Evolutionary conservation across 31 red algal genomes (phyloP), one percentile per base, ranked within the genome.

Genomic region (Porphyra umbilicalis): DNA sequence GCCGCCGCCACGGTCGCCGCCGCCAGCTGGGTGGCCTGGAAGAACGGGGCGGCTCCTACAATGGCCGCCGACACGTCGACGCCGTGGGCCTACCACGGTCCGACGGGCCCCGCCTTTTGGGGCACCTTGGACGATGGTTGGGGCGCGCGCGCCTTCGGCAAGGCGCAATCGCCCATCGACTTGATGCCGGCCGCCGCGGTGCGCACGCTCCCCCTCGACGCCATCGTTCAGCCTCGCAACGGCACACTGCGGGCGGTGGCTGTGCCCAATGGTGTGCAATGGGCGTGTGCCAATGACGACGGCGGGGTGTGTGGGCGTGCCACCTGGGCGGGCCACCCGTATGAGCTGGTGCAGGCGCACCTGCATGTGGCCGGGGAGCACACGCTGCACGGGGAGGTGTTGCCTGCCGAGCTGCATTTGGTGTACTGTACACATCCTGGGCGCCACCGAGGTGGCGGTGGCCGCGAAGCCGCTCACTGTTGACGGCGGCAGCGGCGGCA

Each of bases 331-430:
- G 87, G 82, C 75, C 39, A 79, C 36, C 40, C 40, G 0, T 89
- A 78, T 68, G 31, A 84, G n/a, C 30, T 90, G 0, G 37, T 91
- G 0, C 77, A 85, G 35, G 34, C 82, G n/a, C 90, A 93, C 36
- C 74, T 89, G 15, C 90, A 93, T 29, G 77, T 85, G 4, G 75
- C 80, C 6, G 77, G 32, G 68, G 90, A 93, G 76, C 79, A 88
- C 90, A 82, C 78, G n/a, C 25, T 93, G 34, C 68, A 89, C 34
- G 90, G 90, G 30, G 36, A 39, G 30, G 80, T 79, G 9, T 93
- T 79, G 37, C 90, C 90, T 0, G 32, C 87, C 14, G 85, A 85
- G 33, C 35, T 87, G 15, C 90, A 93, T 15, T 76, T 93, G 34
- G 90, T 93, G 9, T 82, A 88, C 38, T 32, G 32, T 8, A 71